Conservation (phyloP, 2,329 filamentous ascomycete genomes). For the Diplodia mutila region DNA sequence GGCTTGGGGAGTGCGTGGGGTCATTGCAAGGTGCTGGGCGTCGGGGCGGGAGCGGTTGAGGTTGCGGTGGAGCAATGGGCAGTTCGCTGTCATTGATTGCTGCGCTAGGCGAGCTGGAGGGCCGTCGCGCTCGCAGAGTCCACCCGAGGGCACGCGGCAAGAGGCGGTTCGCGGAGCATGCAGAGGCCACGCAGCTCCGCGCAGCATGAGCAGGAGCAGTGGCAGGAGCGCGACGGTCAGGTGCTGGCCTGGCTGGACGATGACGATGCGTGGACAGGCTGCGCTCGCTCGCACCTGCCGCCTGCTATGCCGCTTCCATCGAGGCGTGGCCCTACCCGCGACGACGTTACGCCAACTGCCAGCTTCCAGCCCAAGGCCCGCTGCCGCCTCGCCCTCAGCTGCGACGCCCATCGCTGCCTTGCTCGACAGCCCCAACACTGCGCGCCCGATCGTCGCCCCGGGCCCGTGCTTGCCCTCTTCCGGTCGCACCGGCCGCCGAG, state of each 20-base stretch:
- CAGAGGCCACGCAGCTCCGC: slow-evolving; percentile 20
- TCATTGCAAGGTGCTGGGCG: slow-evolving; percentile 23
- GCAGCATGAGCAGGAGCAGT: neutral
- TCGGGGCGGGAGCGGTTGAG: slow-evolving; percentile 23
- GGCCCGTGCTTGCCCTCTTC: neutral
- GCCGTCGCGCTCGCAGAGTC: slow-evolving; percentile 4
- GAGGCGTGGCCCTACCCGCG: slow-evolving; percentile 4
- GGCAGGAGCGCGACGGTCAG: slow-evolving; percentile 7
- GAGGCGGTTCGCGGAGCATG: slow-evolving; percentile 23
- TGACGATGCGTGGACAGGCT: slow-evolving; percentile 9
- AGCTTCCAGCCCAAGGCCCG: neutral
- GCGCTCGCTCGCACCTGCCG: neutral
- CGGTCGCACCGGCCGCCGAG: slow-evolving; percentile 5
- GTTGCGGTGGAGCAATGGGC: slow-evolving; percentile 25
- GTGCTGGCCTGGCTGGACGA: neutral
- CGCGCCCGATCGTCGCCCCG: neutral
- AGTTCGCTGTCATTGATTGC: slow-evolving; percentile 25
- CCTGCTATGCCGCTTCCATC: slow-evolving; percentile 9
- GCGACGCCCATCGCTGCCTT: slow-evolving; percentile 6
- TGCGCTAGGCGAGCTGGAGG: slow-evolving; percentile 21
- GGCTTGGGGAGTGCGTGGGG: slow-evolving; percentile 33
- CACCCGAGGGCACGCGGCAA: slow-evolving; percentile 25
- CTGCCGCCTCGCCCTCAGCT: neutral
- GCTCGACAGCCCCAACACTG: neutral
- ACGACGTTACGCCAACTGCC: slow-evolving; percentile 1